A percentile compares a stretch with the other conserved stretches of the same genome.
Conservation (phyloP, 2,329 filamentous ascomycete species). For the Nigrospora oryzae region DNA sequence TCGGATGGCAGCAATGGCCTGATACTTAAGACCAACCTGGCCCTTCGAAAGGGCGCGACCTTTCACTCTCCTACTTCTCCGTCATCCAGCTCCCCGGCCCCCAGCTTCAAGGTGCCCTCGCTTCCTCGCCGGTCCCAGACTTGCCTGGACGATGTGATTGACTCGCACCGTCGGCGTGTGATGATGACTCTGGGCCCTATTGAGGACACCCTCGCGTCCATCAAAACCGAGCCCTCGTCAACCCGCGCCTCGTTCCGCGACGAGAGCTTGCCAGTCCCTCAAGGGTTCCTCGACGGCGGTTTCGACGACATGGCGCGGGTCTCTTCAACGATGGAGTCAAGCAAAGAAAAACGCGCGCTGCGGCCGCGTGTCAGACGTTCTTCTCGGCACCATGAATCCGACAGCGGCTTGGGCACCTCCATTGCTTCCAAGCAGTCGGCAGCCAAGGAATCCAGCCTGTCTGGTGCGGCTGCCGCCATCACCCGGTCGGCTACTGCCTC, state of each 20-base stretch:
- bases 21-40: conserved; percentile 44
- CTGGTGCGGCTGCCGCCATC: conserved; percentile 45
- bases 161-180: conserved; percentile 60
- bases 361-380: conserved; percentile 47
- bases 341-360: conserved; percentile 38
- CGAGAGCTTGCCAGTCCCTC: conserved; percentile 51
- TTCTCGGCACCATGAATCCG: conserved; percentile 63
- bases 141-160: conserved; percentile 62
- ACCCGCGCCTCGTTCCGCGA: conserved; percentile 38
- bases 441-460: conserved; percentile 31
- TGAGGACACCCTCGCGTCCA: conserved; percentile 50
- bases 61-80: conserved; percentile 45
- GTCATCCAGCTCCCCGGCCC: conserved; percentile 24
- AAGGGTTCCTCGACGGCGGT: conserved; percentile 44
- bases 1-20: conserved; percentile 31
- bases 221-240: conserved; percentile 27
- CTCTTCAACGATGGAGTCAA: not conserved
- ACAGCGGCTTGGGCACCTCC: conserved; percentile 83
- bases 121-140: conserved; percentile 62
- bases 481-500: conserved; percentile 48
- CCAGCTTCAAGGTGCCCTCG: conserved; percentile 38
- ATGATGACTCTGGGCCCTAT: conserved; percentile 58
- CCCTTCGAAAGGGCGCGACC: conserved; percentile 64
- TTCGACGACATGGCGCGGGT: not conserved
- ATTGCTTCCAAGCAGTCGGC: conserved; percentile 55